These are phyloP conservation scores for Pichia insulana DNA, from an alignment of 805 yeast species.

Conservation along the genomic window DNA sequence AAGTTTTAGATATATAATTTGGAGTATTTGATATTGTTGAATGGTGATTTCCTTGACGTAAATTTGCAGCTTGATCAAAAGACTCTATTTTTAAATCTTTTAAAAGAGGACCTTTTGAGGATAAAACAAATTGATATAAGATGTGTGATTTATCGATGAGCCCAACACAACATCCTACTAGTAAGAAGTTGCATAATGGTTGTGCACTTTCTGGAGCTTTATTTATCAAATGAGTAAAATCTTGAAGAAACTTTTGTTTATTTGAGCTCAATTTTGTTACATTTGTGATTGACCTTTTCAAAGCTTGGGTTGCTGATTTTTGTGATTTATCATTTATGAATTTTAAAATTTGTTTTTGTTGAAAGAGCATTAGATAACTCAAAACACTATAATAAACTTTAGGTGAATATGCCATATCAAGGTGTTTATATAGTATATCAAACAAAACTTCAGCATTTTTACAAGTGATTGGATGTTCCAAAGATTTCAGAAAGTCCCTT, in stretches of 20 bases:
- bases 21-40: background rate
- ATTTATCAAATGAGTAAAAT: conserved; percentile 17
- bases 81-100: conserved; percentile 25
- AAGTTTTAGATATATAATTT: background rate
- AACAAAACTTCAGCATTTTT: conserved; percentile 29
- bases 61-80: conserved; percentile 4
- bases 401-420: conserved; percentile 25
- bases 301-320: conserved; percentile 16
- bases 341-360: conserved; percentile 26
- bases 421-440: conserved; percentile 25
- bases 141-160: conserved; percentile 20
- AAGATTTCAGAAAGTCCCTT: conserved; percentile 30
- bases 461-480: conserved; percentile 10
- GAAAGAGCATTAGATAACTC: conserved; percentile 27
- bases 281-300: conserved; percentile 20
- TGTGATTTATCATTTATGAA: conserved; percentile 17
- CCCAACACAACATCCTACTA: conserved; percentile 27
- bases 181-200: conserved; percentile 26
- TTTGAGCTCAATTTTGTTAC: conserved; percentile 7
- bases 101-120: conserved; percentile 18
- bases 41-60: background rate
- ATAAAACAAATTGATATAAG: conserved; percentile 23
- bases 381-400: conserved; percentile 26
- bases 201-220: conserved; percentile 23
- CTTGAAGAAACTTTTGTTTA: conserved; percentile 23